These are phyloP conservation scores for Backusella westeae DNA, from an alignment of 192 early-diverging fungal genomes.

Conservation along the genomic window DNA sequence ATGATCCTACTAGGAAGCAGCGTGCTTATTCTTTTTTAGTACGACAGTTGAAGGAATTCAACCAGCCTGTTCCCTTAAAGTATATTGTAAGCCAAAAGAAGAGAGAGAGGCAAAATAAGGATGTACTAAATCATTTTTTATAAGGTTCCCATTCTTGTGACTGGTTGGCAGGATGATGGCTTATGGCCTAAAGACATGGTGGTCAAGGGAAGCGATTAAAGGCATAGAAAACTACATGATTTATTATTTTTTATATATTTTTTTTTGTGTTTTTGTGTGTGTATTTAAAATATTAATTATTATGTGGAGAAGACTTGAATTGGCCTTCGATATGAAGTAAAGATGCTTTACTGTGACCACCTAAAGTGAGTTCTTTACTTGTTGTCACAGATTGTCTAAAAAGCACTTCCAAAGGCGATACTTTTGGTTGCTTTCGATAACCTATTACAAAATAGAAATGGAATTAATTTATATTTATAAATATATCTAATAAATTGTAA, in stretches of 20 bases:
- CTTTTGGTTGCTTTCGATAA: conserved; percentile 8
- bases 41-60: conserved; percentile 39
- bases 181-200: conserved; percentile 46
- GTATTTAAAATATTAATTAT: not conserved
- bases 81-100: conserved; percentile 37
- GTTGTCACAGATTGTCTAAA: conserved; percentile 38
- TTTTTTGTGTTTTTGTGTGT: not conserved
- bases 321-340: conserved; percentile 43
- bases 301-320: conserved; percentile 29
- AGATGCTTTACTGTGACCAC: conserved; percentile 38
- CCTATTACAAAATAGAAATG: not conserved
- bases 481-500: not conserved
- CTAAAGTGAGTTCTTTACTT: conserved; percentile 34
- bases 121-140: conserved; percentile 5
- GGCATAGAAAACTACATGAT: not conserved
- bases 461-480: not conserved
- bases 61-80: conserved; percentile 46
- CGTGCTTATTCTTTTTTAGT: conserved; percentile 46
- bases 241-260: not conserved
- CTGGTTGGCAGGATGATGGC: conserved; percentile 56
- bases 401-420: conserved; percentile 40
- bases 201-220: conserved; percentile 19
- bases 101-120: not conserved
- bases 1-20: conserved; percentile 30
- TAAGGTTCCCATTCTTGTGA: conserved; percentile 51